A percentile compares a stretch with the other conserved stretches of the same genome.
Conservation (phyloP, 2,329 filamentous ascomycete species). For the Cladosporium sp. region DNA sequence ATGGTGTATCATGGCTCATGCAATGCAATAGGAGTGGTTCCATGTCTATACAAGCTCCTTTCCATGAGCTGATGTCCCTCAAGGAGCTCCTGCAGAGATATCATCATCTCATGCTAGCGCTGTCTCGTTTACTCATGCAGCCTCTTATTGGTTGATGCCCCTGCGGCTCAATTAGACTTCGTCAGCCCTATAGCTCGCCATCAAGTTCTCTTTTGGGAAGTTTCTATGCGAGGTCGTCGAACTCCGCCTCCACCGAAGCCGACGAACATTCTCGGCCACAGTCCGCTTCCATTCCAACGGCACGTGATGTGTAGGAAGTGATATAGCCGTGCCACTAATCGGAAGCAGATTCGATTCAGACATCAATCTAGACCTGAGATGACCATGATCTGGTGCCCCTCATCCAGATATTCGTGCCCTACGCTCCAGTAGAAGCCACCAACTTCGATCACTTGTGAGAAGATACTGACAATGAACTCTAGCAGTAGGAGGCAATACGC, state of each 20-base stretch:
- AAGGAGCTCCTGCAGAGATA: constrained; percentile 1
- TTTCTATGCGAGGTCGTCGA: background rate
- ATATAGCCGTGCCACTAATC: background rate
- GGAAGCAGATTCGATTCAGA: background rate
- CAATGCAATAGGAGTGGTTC: background rate
- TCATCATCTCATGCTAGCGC: constrained; percentile 3
- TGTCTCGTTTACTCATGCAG: constrained; percentile 13
- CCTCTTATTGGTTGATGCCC: background rate
- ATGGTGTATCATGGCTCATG: background rate
- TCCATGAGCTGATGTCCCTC: background rate
- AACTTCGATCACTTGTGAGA: background rate
- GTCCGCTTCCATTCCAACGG: background rate
- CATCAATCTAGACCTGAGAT: background rate
- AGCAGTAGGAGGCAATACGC: background rate
- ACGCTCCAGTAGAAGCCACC: too few relatives aligned
- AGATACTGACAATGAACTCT: background rate
- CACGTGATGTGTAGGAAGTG: background rate
- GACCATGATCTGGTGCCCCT: background rate
- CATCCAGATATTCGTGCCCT: background rate
- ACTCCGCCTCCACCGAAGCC: background rate
- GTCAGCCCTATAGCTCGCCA: constrained; percentile 9
- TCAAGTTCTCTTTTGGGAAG: background rate
- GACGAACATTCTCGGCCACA: background rate
- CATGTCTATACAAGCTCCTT: background rate
- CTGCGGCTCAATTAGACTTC: constrained; percentile 21